Conservation (phyloP, 495 filamentous ascomycete genomes). For the Tuber borchii region DNA sequence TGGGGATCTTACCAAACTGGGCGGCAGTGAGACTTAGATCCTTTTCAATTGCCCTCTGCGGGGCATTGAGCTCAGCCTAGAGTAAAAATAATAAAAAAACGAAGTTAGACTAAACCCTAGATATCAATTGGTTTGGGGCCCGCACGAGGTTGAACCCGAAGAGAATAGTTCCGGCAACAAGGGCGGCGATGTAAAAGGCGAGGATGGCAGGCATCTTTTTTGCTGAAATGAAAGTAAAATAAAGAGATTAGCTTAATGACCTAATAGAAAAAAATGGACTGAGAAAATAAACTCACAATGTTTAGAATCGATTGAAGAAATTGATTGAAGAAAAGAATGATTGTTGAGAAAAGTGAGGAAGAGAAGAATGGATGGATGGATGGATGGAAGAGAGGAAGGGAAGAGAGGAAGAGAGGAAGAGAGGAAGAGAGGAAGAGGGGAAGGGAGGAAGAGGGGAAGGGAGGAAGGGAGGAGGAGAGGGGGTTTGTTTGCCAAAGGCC, state of each 20-base stretch:
- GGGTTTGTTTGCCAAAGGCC: not conserved
- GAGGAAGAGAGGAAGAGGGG: conserved; percentile 1
- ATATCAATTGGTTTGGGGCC: not conserved
- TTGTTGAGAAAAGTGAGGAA: not conserved
- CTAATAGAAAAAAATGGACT: conserved; percentile 8
- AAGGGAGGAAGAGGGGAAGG: not conserved
- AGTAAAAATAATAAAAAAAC: not conserved
- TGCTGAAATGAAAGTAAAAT: not conserved
- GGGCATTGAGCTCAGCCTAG: conserved; percentile 90
- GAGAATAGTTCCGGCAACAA: conserved; percentile 55
- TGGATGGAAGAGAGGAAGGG: not conserved
- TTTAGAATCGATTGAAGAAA: not conserved
- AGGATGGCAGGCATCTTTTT: conserved; percentile 1
- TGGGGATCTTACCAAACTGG: conserved; percentile 50
- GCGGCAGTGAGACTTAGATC: conserved; percentile 50
- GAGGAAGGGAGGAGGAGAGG: not conserved
- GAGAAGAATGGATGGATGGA: not conserved
- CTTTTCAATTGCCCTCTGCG: conserved; percentile 71
- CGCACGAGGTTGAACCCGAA: conserved; percentile 89
- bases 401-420: not conserved
- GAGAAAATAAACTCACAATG: not conserved
- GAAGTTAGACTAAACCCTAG: conserved; percentile 9
- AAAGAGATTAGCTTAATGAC: not conserved
- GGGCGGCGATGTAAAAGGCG: conserved; percentile 1
- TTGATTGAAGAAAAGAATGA: not conserved